These are phyloP conservation scores for Fusarium agapanthi DNA, from an alignment of 2,329 filamentous ascomycete species.

Conservation along the genomic window DNA sequence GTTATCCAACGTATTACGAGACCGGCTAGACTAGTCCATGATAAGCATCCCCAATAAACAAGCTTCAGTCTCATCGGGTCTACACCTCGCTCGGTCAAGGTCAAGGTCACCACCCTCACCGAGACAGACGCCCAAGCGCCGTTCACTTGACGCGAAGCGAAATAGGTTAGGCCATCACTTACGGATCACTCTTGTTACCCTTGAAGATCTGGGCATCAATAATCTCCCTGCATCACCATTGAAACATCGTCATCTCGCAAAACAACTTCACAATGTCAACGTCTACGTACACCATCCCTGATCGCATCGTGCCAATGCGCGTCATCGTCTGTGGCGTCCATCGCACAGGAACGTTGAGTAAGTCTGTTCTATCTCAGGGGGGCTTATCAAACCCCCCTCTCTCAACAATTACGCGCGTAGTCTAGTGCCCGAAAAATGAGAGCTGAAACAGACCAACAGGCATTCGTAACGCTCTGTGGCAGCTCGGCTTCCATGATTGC, in stretches of 20 bases:
- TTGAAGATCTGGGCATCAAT: constrained; percentile 19
- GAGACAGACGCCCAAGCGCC: constrained; percentile 20
- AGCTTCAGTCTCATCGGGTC: constrained; percentile 7
- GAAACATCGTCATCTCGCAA: constrained; percentile 19
- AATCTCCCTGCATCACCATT: constrained; percentile 10
- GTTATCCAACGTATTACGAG: neutral
- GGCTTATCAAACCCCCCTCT: too few relatives aligned
- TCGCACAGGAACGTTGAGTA: constrained; percentile 52
- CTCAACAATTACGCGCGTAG: neutral
- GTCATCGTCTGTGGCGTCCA: constrained; percentile 52
- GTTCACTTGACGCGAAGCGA: constrained; percentile 13
- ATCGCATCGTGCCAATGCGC: constrained; percentile 50
- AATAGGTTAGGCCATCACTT: constrained; percentile 16
- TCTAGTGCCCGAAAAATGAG: neutral
- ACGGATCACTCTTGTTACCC: neutral
- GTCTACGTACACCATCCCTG: constrained; percentile 16
- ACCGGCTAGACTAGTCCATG: constrained; percentile 15
- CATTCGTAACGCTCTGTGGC: constrained; percentile 46
- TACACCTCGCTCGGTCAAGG: neutral
- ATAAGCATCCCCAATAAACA: neutral
- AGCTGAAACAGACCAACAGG: constrained; percentile 38
- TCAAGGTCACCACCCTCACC: neutral
- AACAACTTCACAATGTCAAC: constrained; percentile 23
- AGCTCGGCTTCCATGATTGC: constrained; percentile 49
- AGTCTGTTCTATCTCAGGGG: constrained; percentile 11